A percentile compares a stretch with the other conserved stretches of the same genome.
These are phyloP conservation scores for Mycena vitilis DNA, from an alignment of 768 basidiomycete species.

Conservation along the genomic window DNA sequence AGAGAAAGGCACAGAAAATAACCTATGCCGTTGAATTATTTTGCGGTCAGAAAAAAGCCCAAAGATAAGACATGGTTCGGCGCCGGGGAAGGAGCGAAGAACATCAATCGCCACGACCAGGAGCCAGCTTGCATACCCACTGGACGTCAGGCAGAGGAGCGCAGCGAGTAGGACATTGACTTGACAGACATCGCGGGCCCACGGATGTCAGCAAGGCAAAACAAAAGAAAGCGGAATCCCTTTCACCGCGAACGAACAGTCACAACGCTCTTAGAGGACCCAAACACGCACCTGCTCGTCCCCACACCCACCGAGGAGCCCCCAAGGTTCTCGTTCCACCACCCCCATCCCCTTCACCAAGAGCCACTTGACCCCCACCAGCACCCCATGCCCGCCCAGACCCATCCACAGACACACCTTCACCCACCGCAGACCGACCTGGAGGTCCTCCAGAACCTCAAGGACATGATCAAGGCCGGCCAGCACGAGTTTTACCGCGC, in stretches of 20 bases:
- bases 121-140: too few relatives aligned
- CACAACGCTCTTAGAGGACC: conserved; percentile 71
- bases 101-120: not conserved
- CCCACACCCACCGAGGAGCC: conserved; percentile 66
- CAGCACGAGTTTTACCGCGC: conserved; percentile 81
- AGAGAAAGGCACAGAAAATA: too few relatives aligned
- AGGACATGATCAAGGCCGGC: conserved; percentile 74
- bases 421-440: conserved; percentile 56
- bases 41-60: too few relatives aligned
- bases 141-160: not conserved
- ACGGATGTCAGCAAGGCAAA: conserved; percentile 69
- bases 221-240: conserved; percentile 64
- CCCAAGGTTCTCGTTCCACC: conserved; percentile 36
- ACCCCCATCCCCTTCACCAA: conserved; percentile 20
- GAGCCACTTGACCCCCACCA: conserved; percentile 46
- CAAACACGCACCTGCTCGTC: conserved; percentile 64
- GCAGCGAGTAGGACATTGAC: not conserved
- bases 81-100: conserved; percentile 1
- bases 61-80: conserved; percentile 3
- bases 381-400: conserved; percentile 30
- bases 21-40: too few relatives aligned
- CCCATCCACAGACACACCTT: conserved; percentile 18
- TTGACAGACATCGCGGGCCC: not conserved
- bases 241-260: conserved; percentile 75
- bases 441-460: conserved; percentile 80